Base-by-base conservation (phyloP, 495 filamentous ascomycete species). In the Talaromyces thailandensis region DNA sequence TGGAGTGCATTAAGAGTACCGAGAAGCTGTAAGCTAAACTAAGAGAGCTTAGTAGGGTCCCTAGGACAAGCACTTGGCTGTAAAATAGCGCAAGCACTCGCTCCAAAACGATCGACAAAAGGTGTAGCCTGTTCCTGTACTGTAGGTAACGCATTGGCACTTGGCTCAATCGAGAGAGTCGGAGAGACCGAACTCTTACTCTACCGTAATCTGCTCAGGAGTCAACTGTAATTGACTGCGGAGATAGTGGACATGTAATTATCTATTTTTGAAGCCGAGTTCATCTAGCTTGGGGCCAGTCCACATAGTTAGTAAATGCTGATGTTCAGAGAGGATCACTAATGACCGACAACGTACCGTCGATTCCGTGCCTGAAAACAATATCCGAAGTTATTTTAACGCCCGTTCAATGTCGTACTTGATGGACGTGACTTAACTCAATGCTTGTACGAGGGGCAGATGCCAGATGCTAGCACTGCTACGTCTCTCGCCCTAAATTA, bases 391-490 rank as follows among this genome's bases (percentile, higher is more conserved):
- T 18, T n/a, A 48, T 48, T 48, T 8, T 23, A 48, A 48, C n/a
- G n/a, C 6, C n/a, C 18, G n/a, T 48, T 8, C 21, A 21, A 16
- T 23, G 43, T 48, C 43, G 43, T 48, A 48, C 43, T 48, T n/a
- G 43, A 48, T 21, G 43, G 43, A 48, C 43, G 18, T 48, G 21
- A 48, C 43, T 48, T 8, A 48, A 21, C 5, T 21, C 0, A 9
- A 4, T 21, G 43, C 18, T 48, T 48, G 43, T 21, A 48, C 43
- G 43, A 48, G 43, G 43, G 6, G 18, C 51, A 25, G 23, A 14
- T 28, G 11, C n/a, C n/a, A n/a, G n/a, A n/a, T n/a, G n/a, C 51
- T 55, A 55, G 51, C 51, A 55, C 51, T 55, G 43, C 43, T 48
- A 48, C 43, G 43, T 48, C 51, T 1, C 21, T 55, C 24, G 23